Percentiles rank a stretch among this genome's conserved stretches.
Evolutionary conservation across 805 yeast genomes (phyloP).

Genomic region (Saccharomycopsis sp.): DNA sequence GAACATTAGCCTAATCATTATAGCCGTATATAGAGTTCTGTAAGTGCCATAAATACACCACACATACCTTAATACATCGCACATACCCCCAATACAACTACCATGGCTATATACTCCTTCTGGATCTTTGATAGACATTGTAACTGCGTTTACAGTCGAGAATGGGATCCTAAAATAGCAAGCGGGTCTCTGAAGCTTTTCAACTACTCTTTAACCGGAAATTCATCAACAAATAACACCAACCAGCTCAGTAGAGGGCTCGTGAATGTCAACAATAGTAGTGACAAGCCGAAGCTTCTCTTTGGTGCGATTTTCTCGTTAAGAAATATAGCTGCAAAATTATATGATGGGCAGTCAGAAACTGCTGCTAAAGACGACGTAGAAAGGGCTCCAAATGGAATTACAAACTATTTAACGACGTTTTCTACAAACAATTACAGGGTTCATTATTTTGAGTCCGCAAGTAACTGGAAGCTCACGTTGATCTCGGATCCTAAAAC

Average conservation of each 20-base stretch:
- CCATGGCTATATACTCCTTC: constrained; percentile 71
- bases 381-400: constrained; percentile 11
- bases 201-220: constrained; percentile 7
- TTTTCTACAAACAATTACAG: constrained; percentile 72
- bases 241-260: constrained; percentile 29
- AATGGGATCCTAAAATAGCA: constrained; percentile 43
- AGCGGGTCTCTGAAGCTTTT: constrained; percentile 23
- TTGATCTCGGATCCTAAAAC: constrained; percentile 60
- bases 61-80: too few species aligned
- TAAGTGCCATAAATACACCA: too few species aligned
- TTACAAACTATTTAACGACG: constrained; percentile 37
- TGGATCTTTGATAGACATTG: constrained; percentile 93
- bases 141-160: constrained; percentile 76
- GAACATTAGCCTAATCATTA: not conserved
- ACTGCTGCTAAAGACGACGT: not conserved
- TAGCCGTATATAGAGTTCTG: too few species aligned
- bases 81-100: too few species aligned
- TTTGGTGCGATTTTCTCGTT: constrained; percentile 83
- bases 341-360: constrained; percentile 23
- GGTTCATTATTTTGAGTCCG: constrained; percentile 73
- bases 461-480: constrained; percentile 71
- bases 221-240: constrained; percentile 21
- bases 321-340: constrained; percentile 62
- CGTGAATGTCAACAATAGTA: constrained; percentile 48
- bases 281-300: constrained; percentile 70